These are phyloP conservation scores for Talaromyces albobiverticillius DNA, from an alignment of 2,329 filamentous ascomycete genomes.

Conservation along the genomic window DNA sequence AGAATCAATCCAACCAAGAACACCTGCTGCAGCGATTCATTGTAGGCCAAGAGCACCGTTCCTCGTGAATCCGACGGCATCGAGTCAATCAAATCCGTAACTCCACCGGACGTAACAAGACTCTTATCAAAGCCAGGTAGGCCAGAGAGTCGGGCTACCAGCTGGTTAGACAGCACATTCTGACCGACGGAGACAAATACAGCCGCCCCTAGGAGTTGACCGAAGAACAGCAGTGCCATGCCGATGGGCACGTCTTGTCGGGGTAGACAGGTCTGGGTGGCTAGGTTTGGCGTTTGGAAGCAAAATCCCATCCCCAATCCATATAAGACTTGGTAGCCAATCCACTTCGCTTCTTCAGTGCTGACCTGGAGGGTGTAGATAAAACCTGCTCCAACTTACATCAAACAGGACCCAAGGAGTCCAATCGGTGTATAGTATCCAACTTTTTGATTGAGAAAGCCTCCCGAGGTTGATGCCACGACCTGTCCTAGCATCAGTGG, in stretches of 20 bases:
- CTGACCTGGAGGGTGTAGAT: conserved; percentile 29
- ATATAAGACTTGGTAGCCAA: conserved; percentile 23
- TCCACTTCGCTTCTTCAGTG: conserved; percentile 20
- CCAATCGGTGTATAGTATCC: conserved; percentile 27
- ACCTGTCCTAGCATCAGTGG: conserved; percentile 36
- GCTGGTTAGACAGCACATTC: conserved; percentile 27
- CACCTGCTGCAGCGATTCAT: neutral
- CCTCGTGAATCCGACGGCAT: neutral
- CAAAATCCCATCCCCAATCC: conserved; percentile 24
- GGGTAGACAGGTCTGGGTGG: conserved; percentile 30
- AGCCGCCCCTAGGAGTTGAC: conserved; percentile 34
- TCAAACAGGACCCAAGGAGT: conserved; percentile 23
- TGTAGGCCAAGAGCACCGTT: neutral
- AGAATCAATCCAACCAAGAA: conserved; percentile 3
- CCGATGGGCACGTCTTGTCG: conserved; percentile 31
- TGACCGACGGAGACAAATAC: conserved; percentile 31
- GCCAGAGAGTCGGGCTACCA: conserved; percentile 10
- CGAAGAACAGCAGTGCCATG: conserved; percentile 33
- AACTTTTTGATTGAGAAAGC: conserved; percentile 22
- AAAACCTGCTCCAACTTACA: conserved; percentile 27
- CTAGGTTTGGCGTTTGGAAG: conserved; percentile 33
- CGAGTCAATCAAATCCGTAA: neutral
- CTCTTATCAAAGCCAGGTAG: neutral
- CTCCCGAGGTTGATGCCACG: conserved; percentile 25
- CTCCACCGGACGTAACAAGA: neutral